phyloP scores from a whole-genome alignment of 139 green algal genomes.

The Chlorella ohadii region DNA sequence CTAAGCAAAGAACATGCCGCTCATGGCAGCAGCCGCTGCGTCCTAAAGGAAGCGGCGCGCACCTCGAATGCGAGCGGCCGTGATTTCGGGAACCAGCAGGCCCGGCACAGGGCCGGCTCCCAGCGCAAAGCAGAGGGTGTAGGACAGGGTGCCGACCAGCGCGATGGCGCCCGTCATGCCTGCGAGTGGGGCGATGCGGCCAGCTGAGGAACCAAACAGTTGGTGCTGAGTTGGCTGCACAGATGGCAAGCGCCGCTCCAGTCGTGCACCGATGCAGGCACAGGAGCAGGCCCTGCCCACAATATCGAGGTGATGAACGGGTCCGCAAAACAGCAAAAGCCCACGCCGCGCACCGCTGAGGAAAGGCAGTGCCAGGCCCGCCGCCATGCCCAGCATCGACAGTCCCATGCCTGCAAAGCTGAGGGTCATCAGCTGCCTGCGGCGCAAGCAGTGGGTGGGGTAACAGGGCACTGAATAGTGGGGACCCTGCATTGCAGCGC shows the following conservation, averaged over 20 bases:
- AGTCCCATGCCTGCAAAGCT: conserved; percentile 82
- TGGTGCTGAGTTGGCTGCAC: no score
- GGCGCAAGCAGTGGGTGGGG: not conserved
- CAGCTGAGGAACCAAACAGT: no score
- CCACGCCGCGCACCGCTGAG: conserved; percentile 57
- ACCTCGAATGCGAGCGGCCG: conserved; percentile 79
- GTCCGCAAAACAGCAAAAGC: no score
- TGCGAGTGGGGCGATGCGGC: not conserved
- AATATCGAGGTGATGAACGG: no score
- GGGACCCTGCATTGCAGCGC: no score
- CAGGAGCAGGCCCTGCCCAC: no score
- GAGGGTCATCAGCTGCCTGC: conserved; percentile 77
- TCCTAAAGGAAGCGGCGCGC: not conserved
- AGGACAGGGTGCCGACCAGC: conserved; percentile 84
- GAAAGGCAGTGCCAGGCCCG: conserved; percentile 72
- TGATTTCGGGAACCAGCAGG: conserved; percentile 94
- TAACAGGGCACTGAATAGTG: not conserved
- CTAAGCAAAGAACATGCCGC: not conserved
- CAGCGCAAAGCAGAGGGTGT: conserved; percentile 92
- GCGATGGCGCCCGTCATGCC: conserved; percentile 61
- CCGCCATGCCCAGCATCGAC: conserved; percentile 82
- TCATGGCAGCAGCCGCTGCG: no score
- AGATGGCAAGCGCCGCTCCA: no score
- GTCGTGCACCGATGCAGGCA: no score
- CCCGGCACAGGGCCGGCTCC: conserved; percentile 92